phyloP scores from a whole-genome alignment of 2,329 filamentous ascomycete genomes.

The Helminthosporium solani region DNA sequence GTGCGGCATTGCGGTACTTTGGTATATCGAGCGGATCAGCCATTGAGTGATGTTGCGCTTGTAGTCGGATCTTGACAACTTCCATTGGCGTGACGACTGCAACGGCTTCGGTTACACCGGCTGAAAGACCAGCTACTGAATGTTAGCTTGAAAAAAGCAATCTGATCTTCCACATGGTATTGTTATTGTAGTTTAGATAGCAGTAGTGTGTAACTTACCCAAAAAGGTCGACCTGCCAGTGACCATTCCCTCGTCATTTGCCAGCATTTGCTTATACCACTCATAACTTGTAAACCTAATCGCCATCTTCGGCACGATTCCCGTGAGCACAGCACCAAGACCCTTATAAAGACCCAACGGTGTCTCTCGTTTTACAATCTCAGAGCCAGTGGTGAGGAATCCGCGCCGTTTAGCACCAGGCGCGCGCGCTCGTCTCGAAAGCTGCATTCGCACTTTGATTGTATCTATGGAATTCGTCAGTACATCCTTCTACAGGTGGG shows the following conservation, averaged over 20 bases:
- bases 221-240: slow-evolving; percentile 72
- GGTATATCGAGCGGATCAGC: slow-evolving; percentile 93
- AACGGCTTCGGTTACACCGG: slow-evolving; percentile 94
- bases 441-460: slow-evolving; percentile 99
- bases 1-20: slow-evolving; percentile 94
- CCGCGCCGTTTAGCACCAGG: slow-evolving; percentile 81
- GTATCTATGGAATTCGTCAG: slow-evolving; percentile 64
- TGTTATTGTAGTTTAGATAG: not conserved
- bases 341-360: slow-evolving; percentile 95
- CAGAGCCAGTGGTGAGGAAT: slow-evolving; percentile 80
- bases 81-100: slow-evolving; percentile 98
- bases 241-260: slow-evolving; percentile 66
- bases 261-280: slow-evolving; percentile 82
- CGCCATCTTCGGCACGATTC: slow-evolving; percentile 98
- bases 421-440: slow-evolving; percentile 78
- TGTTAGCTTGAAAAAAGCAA: slow-evolving; percentile 13
- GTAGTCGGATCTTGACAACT: slow-evolving; percentile 96
- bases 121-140: slow-evolving; percentile 73
- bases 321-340: slow-evolving; percentile 91
- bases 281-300: slow-evolving; percentile 98
- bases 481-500: not conserved
- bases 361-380: slow-evolving; percentile 88
- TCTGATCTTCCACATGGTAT: not conserved
- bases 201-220: slow-evolving; percentile 49
- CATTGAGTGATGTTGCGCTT: slow-evolving; percentile 97